These are phyloP conservation scores for Trebouxia gelatinosa DNA, from an alignment of 163 green algal species.

Conservation along the genomic window DNA sequence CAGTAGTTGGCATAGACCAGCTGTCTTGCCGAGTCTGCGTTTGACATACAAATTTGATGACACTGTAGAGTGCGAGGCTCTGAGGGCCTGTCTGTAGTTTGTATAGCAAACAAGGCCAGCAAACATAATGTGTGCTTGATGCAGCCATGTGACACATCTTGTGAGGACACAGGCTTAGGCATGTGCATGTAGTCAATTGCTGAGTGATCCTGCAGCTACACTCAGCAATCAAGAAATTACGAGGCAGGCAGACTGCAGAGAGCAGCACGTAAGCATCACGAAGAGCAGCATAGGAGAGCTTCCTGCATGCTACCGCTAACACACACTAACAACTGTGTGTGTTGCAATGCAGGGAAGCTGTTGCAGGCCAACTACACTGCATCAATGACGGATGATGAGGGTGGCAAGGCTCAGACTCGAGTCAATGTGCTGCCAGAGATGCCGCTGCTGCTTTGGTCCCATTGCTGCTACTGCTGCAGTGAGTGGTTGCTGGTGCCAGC, in stretches of 20 bases:
- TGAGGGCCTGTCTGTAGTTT: not conserved
- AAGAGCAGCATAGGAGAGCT: not conserved
- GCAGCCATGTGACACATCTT: not conserved
- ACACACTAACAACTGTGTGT: not conserved
- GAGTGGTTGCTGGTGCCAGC: no score
- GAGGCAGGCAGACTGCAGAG: not conserved
- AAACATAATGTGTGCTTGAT: not conserved
- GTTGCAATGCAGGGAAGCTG: not conserved
- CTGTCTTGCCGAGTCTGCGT: not conserved
- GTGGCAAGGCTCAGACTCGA: constrained; percentile 32
- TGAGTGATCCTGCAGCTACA: not conserved
- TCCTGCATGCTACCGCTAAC: not conserved
- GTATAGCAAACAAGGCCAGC: not conserved
- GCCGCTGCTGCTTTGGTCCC: constrained; percentile 44
- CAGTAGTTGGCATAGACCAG: not conserved
- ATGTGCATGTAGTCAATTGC: not conserved
- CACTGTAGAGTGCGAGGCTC: not conserved
- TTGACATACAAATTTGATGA: not conserved
- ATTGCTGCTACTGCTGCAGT: no score
- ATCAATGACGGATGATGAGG: not conserved
- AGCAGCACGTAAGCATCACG: not conserved
- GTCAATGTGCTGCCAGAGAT: constrained; percentile 44
- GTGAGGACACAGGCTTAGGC: not conserved
- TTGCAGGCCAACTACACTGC: not conserved
- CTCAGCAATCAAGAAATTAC: not conserved